Conservation (phyloP, 164 flowering plant species). For the Berberis vulgaris region DNA sequence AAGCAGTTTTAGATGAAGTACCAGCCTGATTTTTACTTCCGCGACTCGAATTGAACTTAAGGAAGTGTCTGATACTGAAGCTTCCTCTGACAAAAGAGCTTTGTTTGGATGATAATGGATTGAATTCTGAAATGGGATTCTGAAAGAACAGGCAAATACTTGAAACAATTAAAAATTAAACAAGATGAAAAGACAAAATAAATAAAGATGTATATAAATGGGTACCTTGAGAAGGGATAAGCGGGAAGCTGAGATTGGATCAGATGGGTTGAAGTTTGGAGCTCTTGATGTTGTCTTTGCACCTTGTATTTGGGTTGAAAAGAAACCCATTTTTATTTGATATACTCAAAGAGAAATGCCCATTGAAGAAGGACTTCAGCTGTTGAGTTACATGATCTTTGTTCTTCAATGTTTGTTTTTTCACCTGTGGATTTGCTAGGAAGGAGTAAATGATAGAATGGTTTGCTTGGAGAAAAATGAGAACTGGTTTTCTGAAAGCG, state of each 20-base stretch:
- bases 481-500: background rate
- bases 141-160: slow-evolving; percentile 4
- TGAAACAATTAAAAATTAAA: background rate
- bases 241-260: slow-evolving; percentile 13
- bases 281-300: slow-evolving; percentile 12
- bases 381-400: background rate
- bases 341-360: slow-evolving; percentile 4
- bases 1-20: background rate
- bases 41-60: slow-evolving; percentile 9
- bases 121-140: slow-evolving; percentile 20
- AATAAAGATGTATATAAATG: background rate
- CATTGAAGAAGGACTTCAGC: slow-evolving; percentile 4
- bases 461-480: slow-evolving; percentile 10
- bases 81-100: slow-evolving; percentile 30
- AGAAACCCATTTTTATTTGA: slow-evolving; percentile 12
- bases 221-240: slow-evolving; percentile 26
- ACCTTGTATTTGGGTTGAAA: slow-evolving; percentile 21
- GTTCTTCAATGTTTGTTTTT: background rate
- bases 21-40: slow-evolving; percentile 13
- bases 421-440: background rate
- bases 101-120: slow-evolving; percentile 22
- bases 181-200: background rate
- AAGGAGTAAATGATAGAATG: slow-evolving; percentile 3
- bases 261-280: slow-evolving; percentile 11
- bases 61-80: slow-evolving; percentile 15